These are phyloP conservation scores for Chlamydomonas schloesseri DNA, from an alignment of 139 green algal genomes.

Conservation along the genomic window DNA sequence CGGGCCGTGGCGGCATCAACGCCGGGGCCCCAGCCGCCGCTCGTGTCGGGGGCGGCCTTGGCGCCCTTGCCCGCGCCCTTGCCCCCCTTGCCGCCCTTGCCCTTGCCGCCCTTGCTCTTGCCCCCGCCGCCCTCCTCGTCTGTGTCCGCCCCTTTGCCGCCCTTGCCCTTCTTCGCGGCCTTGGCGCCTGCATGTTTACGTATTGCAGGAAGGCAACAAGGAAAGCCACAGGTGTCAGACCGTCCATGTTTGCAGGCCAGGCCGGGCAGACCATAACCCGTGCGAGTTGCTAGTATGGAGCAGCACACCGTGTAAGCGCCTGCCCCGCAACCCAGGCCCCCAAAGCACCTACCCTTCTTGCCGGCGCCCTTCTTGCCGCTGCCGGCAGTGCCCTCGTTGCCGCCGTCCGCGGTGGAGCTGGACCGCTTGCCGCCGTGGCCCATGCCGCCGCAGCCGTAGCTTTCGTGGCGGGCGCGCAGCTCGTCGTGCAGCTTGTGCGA, in stretches of 20 bases:
- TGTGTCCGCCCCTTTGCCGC: neutral
- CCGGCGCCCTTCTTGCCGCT: conserved; percentile 6
- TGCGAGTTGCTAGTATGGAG: too few relatives aligned
- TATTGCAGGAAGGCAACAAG: too few relatives aligned
- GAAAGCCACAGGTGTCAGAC: too few relatives aligned
- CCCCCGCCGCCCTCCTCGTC: neutral
- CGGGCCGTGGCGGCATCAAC: neutral
- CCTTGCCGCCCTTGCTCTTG: neutral
- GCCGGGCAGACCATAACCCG: too few relatives aligned
- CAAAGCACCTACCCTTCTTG: neutral
- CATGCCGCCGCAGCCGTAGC: neutral
- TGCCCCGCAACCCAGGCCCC: too few relatives aligned
- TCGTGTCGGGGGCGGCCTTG: neutral
- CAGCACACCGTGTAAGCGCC: too few relatives aligned
- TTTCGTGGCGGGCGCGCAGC: neutral
- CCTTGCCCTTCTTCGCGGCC: neutral
- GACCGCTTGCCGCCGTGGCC: neutral
- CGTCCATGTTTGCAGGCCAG: too few relatives aligned
- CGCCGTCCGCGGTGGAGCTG: neutral
- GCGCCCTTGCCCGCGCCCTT: neutral
- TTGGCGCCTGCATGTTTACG: too few relatives aligned
- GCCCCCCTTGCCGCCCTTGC: neutral
- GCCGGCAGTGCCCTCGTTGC: neutral
- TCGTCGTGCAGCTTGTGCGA: neutral
- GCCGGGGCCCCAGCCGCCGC: neutral